Percentiles rank a stretch among this genome's conserved stretches.
phyloP scores from a whole-genome alignment of 1,284 basidiomycete genomes.

The Prillingera fragicola region DNA sequence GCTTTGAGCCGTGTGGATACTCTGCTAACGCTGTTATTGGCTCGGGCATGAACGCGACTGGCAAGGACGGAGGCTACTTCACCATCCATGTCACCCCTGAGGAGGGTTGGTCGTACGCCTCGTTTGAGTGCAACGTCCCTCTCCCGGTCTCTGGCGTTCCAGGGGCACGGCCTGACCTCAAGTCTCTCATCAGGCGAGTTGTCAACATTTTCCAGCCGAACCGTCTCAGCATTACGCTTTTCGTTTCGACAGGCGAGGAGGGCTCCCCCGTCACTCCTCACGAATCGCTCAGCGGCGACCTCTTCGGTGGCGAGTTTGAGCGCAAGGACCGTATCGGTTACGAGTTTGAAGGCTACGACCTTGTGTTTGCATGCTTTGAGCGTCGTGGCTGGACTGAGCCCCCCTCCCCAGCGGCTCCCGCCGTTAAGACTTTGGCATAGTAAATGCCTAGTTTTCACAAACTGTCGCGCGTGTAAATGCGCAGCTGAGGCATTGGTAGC shows the following conservation, averaged over 20 bases:
- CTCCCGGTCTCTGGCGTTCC: conserved; percentile 50
- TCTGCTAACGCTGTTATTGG: conserved; percentile 87
- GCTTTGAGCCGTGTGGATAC: conserved; percentile 94
- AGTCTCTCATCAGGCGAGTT: conserved; percentile 76
- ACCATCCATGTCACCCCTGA: conserved; percentile 99
- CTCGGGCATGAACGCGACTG: conserved; percentile 45
- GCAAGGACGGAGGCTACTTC: conserved; percentile 73
- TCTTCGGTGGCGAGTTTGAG: conserved; percentile 46
- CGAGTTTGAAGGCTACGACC: conserved; percentile 91
- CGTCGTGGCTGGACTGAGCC: conserved; percentile 43
- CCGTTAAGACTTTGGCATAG: not conserved
- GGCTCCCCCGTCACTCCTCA: conserved; percentile 35
- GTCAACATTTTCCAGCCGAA: conserved; percentile 89
- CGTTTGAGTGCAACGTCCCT: conserved; percentile 97
- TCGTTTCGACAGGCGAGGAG: conserved; percentile 66
- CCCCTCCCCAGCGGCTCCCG: conserved; percentile 1
- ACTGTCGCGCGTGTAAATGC: too few relatives aligned
- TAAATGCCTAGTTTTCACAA: too few relatives aligned
- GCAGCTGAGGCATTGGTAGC: too few relatives aligned
- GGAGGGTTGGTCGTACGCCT: conserved; percentile 93
- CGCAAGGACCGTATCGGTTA: conserved; percentile 97
- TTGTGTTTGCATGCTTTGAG: conserved; percentile 88
- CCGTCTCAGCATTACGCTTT: conserved; percentile 80
- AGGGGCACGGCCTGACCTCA: conserved; percentile 57
- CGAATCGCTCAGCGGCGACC: conserved; percentile 32